Base-by-base conservation (phyloP, 441 rosid genomes). In the Jatropha multifida region DNA sequence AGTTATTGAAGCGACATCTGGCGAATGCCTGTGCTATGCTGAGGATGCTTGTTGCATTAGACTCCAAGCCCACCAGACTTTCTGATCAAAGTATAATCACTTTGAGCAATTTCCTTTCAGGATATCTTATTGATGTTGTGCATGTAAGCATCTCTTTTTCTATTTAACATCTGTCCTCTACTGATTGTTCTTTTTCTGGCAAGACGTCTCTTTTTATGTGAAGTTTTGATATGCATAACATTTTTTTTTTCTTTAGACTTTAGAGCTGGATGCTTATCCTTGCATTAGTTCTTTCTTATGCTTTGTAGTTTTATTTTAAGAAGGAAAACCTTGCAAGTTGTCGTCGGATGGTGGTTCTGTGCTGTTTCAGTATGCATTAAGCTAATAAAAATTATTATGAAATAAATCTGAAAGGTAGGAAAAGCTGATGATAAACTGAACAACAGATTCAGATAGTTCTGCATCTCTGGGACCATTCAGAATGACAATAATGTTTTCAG, bases 1-100 rank as follows among this genome's bases (percentile, higher is more conserved):
- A 92, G 98, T 79, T 74, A 58, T 76, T 76, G 68, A 84, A 81
- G 78, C 96, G 82, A 72, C 80, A 81, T 56, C 63, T 91, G 20
- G 95, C 86, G 67, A 93, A 93, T 78, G 86, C 86, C 11, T 88
- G 92, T 85, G 93, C 92, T 67, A 78, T 94, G 87, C 93, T 94
- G 72, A 86, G 92, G 81, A 77, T 94, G 76, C 90, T 96, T 54
- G 71, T 80, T 54, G 72, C 7, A 5, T 82, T 96, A 78, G 98
- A 93, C 79, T 81, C 92, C 64, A 83, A 80, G 77, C 99, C 98
- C 72, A 86, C 97, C 7, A 88, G 70, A 72, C 90, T 96, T 72
- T 89, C 92, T 74, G 90, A 92, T 74, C 79, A 83, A 74, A 84
- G 91, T 76, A 61, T 92, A 64, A 38, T 67, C 72, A 73, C 79